These are phyloP conservation scores for Haplographium delicatum DNA, from an alignment of 495 filamentous ascomycete species.

Conservation along the genomic window DNA sequence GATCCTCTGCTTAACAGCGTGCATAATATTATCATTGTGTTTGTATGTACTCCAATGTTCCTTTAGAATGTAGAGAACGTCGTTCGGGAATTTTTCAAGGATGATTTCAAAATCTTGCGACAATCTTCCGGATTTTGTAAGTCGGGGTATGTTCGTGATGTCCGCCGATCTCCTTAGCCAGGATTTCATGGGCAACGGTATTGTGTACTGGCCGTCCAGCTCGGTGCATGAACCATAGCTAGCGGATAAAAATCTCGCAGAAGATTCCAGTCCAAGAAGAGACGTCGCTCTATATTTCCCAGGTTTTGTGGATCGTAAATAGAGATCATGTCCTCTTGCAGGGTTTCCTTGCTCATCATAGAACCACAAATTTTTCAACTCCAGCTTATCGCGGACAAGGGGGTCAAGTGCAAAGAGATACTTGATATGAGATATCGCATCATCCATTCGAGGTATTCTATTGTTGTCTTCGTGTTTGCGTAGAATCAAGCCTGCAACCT, in stretches of 20 bases:
- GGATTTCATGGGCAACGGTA: not conserved
- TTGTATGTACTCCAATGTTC: not conserved
- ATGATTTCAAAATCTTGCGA: not conserved
- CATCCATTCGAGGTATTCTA: not conserved
- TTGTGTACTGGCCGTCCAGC: not conserved
- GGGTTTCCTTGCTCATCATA: not conserved
- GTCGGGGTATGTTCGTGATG: not conserved
- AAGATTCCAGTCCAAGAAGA: not conserved
- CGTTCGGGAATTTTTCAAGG: not conserved
- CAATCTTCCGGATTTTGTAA: not conserved
- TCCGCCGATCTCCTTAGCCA: not conserved
- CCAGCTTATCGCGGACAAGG: not conserved
- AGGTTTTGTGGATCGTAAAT: not conserved
- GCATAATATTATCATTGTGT: not conserved
- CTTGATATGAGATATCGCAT: not conserved
- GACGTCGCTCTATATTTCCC: not conserved
- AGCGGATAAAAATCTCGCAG: not conserved
- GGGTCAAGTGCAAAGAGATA: not conserved
- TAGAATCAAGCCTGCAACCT: not conserved
- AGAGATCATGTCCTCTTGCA: not conserved
- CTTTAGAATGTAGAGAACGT: not conserved
- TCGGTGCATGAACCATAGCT: not conserved
- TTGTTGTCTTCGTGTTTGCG: not conserved
- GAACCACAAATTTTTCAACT: not conserved
- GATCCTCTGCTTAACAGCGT: not conserved